Evolutionary conservation across 1,139 yeast species (phyloP).

Genomic region (Geotrichum restrictum): DNA sequence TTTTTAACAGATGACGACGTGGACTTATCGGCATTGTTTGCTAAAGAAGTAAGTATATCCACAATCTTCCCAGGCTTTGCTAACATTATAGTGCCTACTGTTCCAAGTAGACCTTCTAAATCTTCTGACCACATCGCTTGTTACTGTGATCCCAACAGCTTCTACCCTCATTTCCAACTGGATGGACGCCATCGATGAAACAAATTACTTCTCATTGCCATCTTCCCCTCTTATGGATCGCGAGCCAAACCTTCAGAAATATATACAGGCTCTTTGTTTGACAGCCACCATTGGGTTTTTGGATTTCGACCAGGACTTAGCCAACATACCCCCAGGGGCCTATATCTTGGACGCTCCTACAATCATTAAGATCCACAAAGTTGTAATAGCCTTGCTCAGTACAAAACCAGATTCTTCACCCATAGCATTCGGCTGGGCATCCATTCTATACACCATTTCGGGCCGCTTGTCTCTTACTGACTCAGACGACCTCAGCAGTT

Average conservation of each 20-base stretch:
- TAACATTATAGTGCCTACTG: conserved; percentile 9
- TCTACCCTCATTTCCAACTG: conserved; percentile 45
- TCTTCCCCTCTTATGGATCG: conserved; percentile 22
- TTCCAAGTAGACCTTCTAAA: conserved; percentile 30
- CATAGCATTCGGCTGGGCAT: conserved; percentile 67
- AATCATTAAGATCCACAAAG: conserved; percentile 44
- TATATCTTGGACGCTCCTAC: conserved; percentile 46
- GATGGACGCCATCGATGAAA: conserved; percentile 49
- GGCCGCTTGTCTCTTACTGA: conserved; percentile 47
- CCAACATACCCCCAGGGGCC: conserved; percentile 32
- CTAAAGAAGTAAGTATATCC: conserved; percentile 22
- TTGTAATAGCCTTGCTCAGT: conserved; percentile 31
- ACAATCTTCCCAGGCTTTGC: background rate
- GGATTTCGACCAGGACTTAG: conserved; percentile 36
- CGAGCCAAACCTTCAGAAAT: conserved; percentile 13
- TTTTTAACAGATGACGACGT: conserved; percentile 21
- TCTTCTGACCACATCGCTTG: conserved; percentile 31
- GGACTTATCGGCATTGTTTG: conserved; percentile 18
- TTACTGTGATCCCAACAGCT: conserved; percentile 32
- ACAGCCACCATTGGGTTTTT: conserved; percentile 34
- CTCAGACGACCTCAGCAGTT: conserved; percentile 27
- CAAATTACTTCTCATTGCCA: conserved; percentile 43
- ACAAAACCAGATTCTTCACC: conserved; percentile 46
- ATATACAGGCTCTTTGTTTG: conserved; percentile 26
- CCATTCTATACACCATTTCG: conserved; percentile 55